phyloP scores from a whole-genome alignment of 768 basidiomycete genomes.

The Epithele typhae region DNA sequence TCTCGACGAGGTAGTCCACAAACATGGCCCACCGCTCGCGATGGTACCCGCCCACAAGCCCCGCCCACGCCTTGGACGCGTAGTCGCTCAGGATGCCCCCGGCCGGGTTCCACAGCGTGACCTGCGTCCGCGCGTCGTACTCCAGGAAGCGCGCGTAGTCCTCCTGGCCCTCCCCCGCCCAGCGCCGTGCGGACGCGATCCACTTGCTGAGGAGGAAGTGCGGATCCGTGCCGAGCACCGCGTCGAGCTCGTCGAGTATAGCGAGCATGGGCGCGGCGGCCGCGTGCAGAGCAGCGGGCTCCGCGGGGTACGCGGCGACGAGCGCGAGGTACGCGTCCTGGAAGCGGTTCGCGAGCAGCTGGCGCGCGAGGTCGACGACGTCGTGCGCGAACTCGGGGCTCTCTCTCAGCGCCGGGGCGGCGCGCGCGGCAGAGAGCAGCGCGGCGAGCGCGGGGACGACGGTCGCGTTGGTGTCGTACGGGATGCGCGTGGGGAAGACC shows the following conservation, averaged over 20 bases:
- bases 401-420: slow-evolving; percentile 11
- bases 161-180: slow-evolving; percentile 25
- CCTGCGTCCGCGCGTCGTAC: slow-evolving; percentile 37
- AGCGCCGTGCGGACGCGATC: slow-evolving; percentile 30
- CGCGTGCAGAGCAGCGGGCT: slow-evolving; percentile 17
- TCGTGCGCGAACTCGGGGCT: slow-evolving; percentile 35
- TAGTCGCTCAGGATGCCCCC: slow-evolving; percentile 40
- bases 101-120: slow-evolving; percentile 39
- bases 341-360: slow-evolving; percentile 36
- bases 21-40: slow-evolving; percentile 32
- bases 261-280: slow-evolving; percentile 25
- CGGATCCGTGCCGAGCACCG: slow-evolving; percentile 27
- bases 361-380: slow-evolving; percentile 36
- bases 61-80: slow-evolving; percentile 40
- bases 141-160: slow-evolving; percentile 33
- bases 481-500: slow-evolving; percentile 29
- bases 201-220: slow-evolving; percentile 33
- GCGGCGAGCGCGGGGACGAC: slow-evolving; percentile 21
- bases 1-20: slow-evolving; percentile 26
- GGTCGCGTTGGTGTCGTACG: slow-evolving; percentile 34
- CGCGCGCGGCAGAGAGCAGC: slow-evolving; percentile 17
- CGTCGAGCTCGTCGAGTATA: slow-evolving; percentile 32
- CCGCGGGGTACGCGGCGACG: slow-evolving; percentile 21
- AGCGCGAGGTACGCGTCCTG: slow-evolving; percentile 29
- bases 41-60: slow-evolving; percentile 36